A percentile compares a stretch with the other conserved stretches of the same genome.
Conservation (phyloP, 805 yeast genomes). For the Saccharomyces jurei region DNA sequence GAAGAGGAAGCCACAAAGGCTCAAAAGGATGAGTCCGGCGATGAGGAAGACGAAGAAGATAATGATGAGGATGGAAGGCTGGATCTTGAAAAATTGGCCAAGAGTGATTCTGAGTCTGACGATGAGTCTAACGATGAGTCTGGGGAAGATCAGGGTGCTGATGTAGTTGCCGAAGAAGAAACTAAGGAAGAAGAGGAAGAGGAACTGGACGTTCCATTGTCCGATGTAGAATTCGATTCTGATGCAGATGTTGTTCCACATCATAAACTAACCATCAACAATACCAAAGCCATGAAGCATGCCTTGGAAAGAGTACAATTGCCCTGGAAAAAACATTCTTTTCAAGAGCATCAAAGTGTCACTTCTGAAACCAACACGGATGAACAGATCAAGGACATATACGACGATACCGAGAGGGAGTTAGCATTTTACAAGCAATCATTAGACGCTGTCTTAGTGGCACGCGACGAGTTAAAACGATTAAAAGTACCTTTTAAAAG, state of each 20-base stretch:
- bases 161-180: slow-evolving; percentile 36
- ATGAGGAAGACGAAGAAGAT: slow-evolving; percentile 34
- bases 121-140: slow-evolving; percentile 25
- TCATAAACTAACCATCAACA: slow-evolving; percentile 82
- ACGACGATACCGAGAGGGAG: slow-evolving; percentile 94
- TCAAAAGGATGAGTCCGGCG: slow-evolving; percentile 16
- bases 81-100: slow-evolving; percentile 48
- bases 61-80: slow-evolving; percentile 39
- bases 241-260: slow-evolving; percentile 93
- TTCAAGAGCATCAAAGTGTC: slow-evolving; percentile 77
- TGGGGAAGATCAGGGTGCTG: slow-evolving; percentile 34
- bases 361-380: slow-evolving; percentile 55
- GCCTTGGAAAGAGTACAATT: slow-evolving; percentile 58
- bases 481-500: slow-evolving; percentile 81
- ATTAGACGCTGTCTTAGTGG: slow-evolving; percentile 69
- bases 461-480: slow-evolving; percentile 55
- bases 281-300: slow-evolving; percentile 71
- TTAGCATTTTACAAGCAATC: slow-evolving; percentile 93
- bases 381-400: slow-evolving; percentile 69
- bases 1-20: slow-evolving; percentile 8
- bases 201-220: slow-evolving; percentile 76
- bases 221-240: slow-evolving; percentile 87
- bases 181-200: slow-evolving; percentile 45
- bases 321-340: slow-evolving; percentile 53
- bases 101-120: slow-evolving; percentile 43